Base-by-base conservation (phyloP, 345 rosid species). In the Chamaenerion angustifolium region DNA sequence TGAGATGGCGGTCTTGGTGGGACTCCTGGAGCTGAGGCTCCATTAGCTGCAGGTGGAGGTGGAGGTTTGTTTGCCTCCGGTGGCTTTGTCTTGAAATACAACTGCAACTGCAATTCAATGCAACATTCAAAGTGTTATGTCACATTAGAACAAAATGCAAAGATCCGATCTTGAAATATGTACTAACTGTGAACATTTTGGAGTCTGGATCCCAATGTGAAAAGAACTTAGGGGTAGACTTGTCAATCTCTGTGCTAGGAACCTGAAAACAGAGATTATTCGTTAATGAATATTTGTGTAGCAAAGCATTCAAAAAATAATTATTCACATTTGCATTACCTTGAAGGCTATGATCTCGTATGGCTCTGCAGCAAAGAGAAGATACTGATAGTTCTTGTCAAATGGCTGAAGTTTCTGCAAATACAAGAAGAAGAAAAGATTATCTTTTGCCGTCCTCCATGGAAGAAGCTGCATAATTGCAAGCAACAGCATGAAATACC, bases 191-290 rank as follows among this genome's bases (percentile, higher is more conserved):
- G 67, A 87, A 87, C 96, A 87, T 92, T 78, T 92, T 92, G 0
- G 96, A 84, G 76, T 92, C 95, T 0, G 95, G 94, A 76, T 92
- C 98, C 96, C 98, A 87, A 61, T 87, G 98, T 6, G 95, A 84
- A 63, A 92, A 92, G 72, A 87, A 92, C 73, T 92, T 92, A 0
- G 95, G 94, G 48, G 98, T 87, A 55, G 95, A 87, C 67, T 92
- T 92, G 61, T 92, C 98, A 19, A 92, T 82, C 71, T 87, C 95
- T 9, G 95, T 80, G 88, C 96, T 92, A 25, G 98, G 98, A 76
- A 92, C 96, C 98, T 87, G 77, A 59, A 17, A 27, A 4, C 4
- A 13, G 13, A 50, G 14, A 14, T 35, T 4, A 50, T 2, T 13
- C 11, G 11, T 8, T 8, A n/a, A 25, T n/a, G 45, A 10, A 15